Percentiles rank a stretch among this genome's conserved stretches.
phyloP scores from a whole-genome alignment of 495 filamentous ascomycete genomes.

The Cudoniella acicularis region DNA sequence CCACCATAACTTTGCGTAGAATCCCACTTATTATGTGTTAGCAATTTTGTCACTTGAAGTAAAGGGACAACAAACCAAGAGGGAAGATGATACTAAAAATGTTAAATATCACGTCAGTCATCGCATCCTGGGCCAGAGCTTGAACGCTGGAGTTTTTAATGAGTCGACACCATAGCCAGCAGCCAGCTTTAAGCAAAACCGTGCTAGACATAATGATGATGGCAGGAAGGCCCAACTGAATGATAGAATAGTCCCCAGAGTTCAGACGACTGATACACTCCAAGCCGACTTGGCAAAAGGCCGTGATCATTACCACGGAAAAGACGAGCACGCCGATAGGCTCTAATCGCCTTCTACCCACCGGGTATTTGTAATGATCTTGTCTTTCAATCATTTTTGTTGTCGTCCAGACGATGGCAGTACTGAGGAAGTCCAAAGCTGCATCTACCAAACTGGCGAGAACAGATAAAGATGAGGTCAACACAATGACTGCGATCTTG shows the following conservation, averaged over 20 bases:
- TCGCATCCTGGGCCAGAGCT: conserved; percentile 53
- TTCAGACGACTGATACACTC: conserved; percentile 67
- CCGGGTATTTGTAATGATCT: conserved; percentile 79
- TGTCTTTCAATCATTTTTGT: conserved; percentile 69
- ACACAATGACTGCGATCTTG: conserved; percentile 74
- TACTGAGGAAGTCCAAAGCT: conserved; percentile 81
- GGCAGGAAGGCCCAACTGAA: conserved; percentile 68
- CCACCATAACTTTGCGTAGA: conserved; percentile 75
- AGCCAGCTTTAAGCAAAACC: conserved; percentile 74
- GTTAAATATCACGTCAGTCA: conserved; percentile 77
- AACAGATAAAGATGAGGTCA: conserved; percentile 82
- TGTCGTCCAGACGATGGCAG: conserved; percentile 81
- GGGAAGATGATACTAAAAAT: conserved; percentile 84
- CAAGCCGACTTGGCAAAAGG: conserved; percentile 79
- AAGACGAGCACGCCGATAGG: conserved; percentile 79
- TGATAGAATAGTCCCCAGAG: conserved; percentile 59
- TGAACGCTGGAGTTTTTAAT: conserved; percentile 88
- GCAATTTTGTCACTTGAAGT: conserved; percentile 6
- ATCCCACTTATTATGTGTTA: conserved; percentile 55
- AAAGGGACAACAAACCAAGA: conserved; percentile 47
- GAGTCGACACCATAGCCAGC: conserved; percentile 87
- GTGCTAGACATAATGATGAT: conserved; percentile 80
- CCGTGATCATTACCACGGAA: conserved; percentile 80
- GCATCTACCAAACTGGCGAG: conserved; percentile 87
- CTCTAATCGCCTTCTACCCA: conserved; percentile 72